A percentile compares a stretch with the other conserved stretches of the same genome.
Evolutionary conservation across 2,329 filamentous ascomycete species (phyloP).

Genomic region (Xylaria sp.): DNA sequence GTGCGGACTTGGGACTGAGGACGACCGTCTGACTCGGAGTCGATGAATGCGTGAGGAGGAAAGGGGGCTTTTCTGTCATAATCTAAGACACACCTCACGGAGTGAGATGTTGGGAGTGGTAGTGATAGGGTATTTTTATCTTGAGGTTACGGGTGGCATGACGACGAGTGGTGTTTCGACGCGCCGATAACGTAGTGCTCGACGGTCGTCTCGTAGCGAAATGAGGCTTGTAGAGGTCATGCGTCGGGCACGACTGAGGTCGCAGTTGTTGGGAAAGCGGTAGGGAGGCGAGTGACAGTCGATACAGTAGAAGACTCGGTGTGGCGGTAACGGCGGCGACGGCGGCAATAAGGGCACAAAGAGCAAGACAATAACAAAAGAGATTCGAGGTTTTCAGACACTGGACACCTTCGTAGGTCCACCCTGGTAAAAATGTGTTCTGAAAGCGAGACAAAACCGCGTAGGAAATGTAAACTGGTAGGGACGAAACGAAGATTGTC

Average conservation of each 20-base stretch:
- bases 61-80: conserved; percentile 70
- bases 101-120: conserved; percentile 47
- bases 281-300: conserved; percentile 24
- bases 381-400: conserved; percentile 39
- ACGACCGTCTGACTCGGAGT: conserved; percentile 63
- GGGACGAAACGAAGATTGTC: conserved; percentile 31
- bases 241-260: conserved; percentile 28
- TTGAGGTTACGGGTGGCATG: conserved; percentile 67
- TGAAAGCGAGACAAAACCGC: conserved; percentile 33
- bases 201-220: conserved; percentile 27
- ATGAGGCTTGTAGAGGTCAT: conserved; percentile 32
- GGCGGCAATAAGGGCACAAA: conserved; percentile 42
- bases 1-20: conserved; percentile 54
- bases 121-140: conserved; percentile 55
- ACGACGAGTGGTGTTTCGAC: conserved; percentile 62
- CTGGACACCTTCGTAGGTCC: conserved; percentile 32
- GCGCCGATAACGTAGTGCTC: conserved; percentile 45
- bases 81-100: conserved; percentile 62
- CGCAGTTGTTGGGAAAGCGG: conserved; percentile 26
- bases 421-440: conserved; percentile 31
- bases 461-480: conserved; percentile 34
- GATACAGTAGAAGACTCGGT: conserved; percentile 28
- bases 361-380: conserved; percentile 46
- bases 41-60: conserved; percentile 66
- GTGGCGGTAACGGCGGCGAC: conserved; percentile 21